phyloP scores from a whole-genome alignment of 441 rosid genomes.

The Aquilaria agallochum region DNA sequence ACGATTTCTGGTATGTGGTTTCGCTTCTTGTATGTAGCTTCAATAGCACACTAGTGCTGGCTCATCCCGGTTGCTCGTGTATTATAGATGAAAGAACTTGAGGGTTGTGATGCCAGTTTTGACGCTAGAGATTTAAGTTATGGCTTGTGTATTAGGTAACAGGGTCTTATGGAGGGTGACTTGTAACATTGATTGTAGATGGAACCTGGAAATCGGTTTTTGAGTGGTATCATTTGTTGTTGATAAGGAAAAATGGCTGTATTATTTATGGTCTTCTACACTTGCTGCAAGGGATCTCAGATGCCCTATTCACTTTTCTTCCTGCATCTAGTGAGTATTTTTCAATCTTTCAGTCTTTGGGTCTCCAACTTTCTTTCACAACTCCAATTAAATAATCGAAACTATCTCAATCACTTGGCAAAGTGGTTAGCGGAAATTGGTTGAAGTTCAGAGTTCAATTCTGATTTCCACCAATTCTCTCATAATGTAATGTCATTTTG shows the following conservation, averaged over 20 bases:
- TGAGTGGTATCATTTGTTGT: slow-evolving; percentile 17
- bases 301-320: neutral
- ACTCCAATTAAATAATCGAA: no score
- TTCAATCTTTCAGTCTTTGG: no score
- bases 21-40: slow-evolving; percentile 21
- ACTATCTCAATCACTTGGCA: no score
- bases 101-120: slow-evolving; percentile 37
- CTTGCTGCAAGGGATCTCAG: no score
- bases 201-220: slow-evolving; percentile 11
- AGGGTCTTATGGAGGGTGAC: slow-evolving; percentile 14
- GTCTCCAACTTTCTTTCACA: no score
- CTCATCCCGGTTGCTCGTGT: neutral
- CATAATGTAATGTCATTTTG: no score
- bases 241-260: neutral
- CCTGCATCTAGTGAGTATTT: no score
- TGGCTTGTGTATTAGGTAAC: slow-evolving; percentile 15
- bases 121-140: slow-evolving; percentile 17
- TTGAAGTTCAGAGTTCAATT: no score
- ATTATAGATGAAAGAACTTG: slow-evolving; percentile 11
- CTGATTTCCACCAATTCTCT: no score
- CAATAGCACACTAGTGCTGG: slow-evolving; percentile 2
- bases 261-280: neutral
- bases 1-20: slow-evolving; percentile 15
- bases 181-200: slow-evolving; percentile 15
- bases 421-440: no score